Conservation (phyloP, 176 grass and related monocot species). For the Triticum aestivum region DNA sequence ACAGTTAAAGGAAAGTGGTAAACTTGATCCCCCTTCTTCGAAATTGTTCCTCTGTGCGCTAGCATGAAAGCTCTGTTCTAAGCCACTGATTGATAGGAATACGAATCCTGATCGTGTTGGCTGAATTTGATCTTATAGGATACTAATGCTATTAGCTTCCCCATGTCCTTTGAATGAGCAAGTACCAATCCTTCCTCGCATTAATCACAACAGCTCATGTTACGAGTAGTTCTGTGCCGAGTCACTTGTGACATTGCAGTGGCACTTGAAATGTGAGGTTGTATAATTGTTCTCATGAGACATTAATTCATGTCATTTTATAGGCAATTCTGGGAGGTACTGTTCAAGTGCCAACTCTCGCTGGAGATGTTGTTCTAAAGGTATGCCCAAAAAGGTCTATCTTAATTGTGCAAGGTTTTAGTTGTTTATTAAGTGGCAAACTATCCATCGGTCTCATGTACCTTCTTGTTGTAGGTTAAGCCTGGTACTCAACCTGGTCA, state of each 20-base stretch:
- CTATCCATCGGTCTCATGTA: neutral
- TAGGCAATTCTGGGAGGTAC: slow-evolving; percentile 96
- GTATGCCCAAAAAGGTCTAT: slow-evolving; percentile 32
- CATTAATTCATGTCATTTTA: slow-evolving; percentile 1
- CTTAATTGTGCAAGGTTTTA: neutral
- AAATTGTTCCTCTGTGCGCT: neutral
- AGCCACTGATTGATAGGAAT: neutral
- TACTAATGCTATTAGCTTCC: neutral
- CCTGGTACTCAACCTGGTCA: slow-evolving; percentile 94
- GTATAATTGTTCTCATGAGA: neutral
- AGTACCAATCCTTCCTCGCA: neutral
- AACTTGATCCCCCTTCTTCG: neutral
- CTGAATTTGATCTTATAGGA: neutral
- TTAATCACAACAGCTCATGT: neutral
- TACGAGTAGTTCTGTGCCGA: neutral
- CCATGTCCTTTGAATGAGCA: neutral
- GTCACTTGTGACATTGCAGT: neutral
- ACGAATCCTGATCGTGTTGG: neutral
- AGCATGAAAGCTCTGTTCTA: neutral
- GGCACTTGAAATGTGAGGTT: neutral
- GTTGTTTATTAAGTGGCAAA: neutral
- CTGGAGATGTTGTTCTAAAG: slow-evolving; percentile 94
- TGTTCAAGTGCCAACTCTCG: slow-evolving; percentile 90
- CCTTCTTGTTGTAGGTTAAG: slow-evolving; percentile 59
- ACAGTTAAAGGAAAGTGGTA: neutral